phyloP scores from a whole-genome alignment of 352 stramenopile species.

The Phytophthora podocarpi region DNA sequence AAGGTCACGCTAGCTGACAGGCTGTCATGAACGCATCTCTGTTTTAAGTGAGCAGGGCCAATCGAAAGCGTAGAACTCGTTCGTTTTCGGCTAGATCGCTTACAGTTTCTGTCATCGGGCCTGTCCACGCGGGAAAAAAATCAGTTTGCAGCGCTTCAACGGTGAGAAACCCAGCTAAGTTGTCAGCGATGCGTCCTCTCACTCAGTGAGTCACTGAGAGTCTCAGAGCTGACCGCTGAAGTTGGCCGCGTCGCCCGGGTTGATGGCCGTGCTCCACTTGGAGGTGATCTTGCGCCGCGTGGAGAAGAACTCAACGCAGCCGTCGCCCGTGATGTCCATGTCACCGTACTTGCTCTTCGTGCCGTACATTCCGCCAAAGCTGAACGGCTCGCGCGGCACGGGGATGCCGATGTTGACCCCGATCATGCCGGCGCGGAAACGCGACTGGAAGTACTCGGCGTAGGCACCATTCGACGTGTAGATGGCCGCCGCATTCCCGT shows the following conservation, averaged over 20 bases:
- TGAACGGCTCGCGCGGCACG: constrained; percentile 95
- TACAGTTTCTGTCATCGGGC: constrained; percentile 19
- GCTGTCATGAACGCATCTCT: constrained; percentile 3
- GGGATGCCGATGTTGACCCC: constrained; percentile 97
- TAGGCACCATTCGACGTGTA: constrained; percentile 95
- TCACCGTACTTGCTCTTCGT: constrained; percentile 98
- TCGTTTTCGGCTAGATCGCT: constrained; percentile 8
- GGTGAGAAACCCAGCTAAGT: no score
- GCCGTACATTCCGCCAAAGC: constrained; percentile 97
- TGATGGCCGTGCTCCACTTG: constrained; percentile 88
- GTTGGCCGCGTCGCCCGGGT: constrained; percentile 62
- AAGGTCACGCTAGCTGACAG: not conserved
- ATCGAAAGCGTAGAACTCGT: constrained; percentile 10
- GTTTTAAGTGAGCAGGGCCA: constrained; percentile 17
- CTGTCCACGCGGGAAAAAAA: constrained; percentile 19
- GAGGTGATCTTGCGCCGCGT: constrained; percentile 97
- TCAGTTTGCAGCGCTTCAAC: no score
- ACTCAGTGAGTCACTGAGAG: no score
- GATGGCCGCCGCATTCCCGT: constrained; percentile 97
- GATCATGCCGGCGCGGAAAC: constrained; percentile 94
- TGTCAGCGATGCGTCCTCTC: no score
- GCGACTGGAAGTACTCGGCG: constrained; percentile 94
- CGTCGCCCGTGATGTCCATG: constrained; percentile 98
- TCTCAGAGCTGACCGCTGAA: constrained; percentile 74
- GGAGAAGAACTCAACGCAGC: constrained; percentile 97